Percentiles rank a stretch among this genome's conserved stretches.
These are phyloP conservation scores for Sclerotinia nivalis DNA, from an alignment of 2,329 filamentous ascomycete genomes.

Conservation along the genomic window DNA sequence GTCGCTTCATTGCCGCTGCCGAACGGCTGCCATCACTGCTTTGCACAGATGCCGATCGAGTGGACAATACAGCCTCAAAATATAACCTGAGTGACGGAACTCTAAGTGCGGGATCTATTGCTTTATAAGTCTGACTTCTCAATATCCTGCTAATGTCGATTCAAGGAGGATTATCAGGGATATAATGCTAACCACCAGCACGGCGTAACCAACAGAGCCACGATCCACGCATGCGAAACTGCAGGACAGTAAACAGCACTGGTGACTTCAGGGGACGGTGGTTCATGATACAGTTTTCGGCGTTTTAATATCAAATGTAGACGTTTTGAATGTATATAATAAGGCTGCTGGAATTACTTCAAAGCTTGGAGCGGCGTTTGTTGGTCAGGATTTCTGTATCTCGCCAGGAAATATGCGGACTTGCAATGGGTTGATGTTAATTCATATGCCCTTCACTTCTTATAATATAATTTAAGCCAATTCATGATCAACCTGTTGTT, in stretches of 20 bases:
- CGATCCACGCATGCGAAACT: slow-evolving; percentile 31
- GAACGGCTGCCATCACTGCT: slow-evolving; percentile 30
- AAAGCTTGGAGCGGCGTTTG: slow-evolving; percentile 21
- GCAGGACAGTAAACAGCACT: slow-evolving; percentile 32
- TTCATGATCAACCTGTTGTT: not conserved
- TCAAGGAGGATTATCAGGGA: not conserved
- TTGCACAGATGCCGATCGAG: slow-evolving; percentile 27
- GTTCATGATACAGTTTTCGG: slow-evolving; percentile 30
- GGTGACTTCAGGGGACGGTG: slow-evolving; percentile 16
- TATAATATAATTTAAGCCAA: not conserved
- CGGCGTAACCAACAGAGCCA: slow-evolving; percentile 34
- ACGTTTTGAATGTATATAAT: slow-evolving; percentile 33
- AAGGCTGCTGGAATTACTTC: slow-evolving; percentile 30
- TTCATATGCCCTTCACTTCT: not conserved
- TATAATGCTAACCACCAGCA: not conserved
- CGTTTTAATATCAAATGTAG: slow-evolving; percentile 36
- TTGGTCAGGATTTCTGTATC: too few species aligned
- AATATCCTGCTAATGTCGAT: not conserved
- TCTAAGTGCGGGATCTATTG: slow-evolving; percentile 31
- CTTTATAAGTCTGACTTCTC: slow-evolving; percentile 27
- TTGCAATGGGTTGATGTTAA: not conserved
- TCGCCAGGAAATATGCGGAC: not conserved
- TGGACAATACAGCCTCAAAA: slow-evolving; percentile 33
- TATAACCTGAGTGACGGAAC: slow-evolving; percentile 27
- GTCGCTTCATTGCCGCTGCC: slow-evolving; percentile 25